Conservation (phyloP, 768 basidiomycete genomes). For the Podaxis sp. region DNA sequence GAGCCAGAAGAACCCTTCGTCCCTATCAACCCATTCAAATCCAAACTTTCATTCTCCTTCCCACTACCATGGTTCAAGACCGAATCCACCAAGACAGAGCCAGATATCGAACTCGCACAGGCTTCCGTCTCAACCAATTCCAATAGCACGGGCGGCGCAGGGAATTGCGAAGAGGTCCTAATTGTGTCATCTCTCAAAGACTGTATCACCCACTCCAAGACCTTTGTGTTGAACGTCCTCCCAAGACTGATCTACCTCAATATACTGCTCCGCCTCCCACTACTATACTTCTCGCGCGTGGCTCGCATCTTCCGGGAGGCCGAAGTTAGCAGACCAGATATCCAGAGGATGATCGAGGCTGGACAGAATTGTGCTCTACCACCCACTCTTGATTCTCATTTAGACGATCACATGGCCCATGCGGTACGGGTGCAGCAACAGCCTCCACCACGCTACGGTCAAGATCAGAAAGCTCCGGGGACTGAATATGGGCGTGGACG, state of each 20-base stretch:
- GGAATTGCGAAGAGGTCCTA: constrained; percentile 27
- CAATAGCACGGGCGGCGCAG: constrained; percentile 17
- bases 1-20: constrained; percentile 49
- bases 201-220: constrained; percentile 16
- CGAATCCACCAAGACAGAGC: constrained; percentile 24
- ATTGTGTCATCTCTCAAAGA: constrained; percentile 18
- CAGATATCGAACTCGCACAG: constrained; percentile 23
- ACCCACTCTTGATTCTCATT: constrained; percentile 11
- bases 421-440: background rate
- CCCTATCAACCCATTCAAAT: constrained; percentile 50
- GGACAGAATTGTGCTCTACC: constrained; percentile 13
- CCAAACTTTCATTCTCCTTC: constrained; percentile 20
- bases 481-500: background rate
- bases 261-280: constrained; percentile 64
- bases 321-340: constrained; percentile 70
- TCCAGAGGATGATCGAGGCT: constrained; percentile 47
- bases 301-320: constrained; percentile 74
- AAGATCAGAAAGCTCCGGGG: background rate
- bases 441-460: background rate
- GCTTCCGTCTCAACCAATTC: constrained; percentile 14
- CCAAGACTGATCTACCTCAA: constrained; percentile 40
- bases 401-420: background rate
- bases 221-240: constrained; percentile 34
- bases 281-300: constrained; percentile 77
- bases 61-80: constrained; percentile 15